These are phyloP conservation scores for Phoenix roebelenii DNA, from an alignment of 176 grass and related monocot species.

Conservation along the genomic window DNA sequence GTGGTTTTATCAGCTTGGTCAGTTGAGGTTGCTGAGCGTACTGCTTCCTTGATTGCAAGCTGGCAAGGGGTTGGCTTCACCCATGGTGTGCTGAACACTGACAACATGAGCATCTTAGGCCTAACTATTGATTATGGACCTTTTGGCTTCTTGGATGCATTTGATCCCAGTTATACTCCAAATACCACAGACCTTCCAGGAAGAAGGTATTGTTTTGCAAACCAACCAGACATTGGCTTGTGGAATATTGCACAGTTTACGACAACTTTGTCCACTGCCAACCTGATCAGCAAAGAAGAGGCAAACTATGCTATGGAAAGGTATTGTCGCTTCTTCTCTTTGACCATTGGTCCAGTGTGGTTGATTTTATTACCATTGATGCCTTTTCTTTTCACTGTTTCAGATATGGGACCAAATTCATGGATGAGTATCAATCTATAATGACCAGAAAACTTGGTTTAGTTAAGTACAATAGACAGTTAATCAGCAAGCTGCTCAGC, in stretches of 20 bases:
- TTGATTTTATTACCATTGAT: neutral
- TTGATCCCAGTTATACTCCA: conserved; percentile 84
- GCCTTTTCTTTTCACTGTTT: neutral
- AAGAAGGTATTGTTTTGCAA: conserved; percentile 89
- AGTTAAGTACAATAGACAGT: conserved; percentile 83
- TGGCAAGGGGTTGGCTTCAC: conserved; percentile 99
- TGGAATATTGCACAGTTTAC: conserved; percentile 97
- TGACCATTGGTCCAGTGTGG: neutral
- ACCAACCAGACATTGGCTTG: conserved; percentile 92
- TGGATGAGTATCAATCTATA: conserved; percentile 97
- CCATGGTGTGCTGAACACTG: conserved; percentile 95
- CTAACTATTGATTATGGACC: conserved; percentile 94
- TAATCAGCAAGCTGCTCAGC: conserved; percentile 71
- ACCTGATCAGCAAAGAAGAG: conserved; percentile 80
- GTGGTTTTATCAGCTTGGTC: conserved; percentile 60
- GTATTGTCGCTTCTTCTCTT: conserved; percentile 25
- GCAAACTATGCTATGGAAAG: conserved; percentile 96
- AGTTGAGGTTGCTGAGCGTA: conserved; percentile 90
- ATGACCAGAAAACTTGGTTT: conserved; percentile 89
- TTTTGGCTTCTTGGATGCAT: conserved; percentile 95
- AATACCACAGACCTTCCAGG: conserved; percentile 95
- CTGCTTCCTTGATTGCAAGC: conserved; percentile 77
- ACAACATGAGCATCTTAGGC: conserved; percentile 97
- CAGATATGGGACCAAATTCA: conserved; percentile 94
- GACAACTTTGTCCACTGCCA: conserved; percentile 51